phyloP scores from a whole-genome alignment of 2,329 filamentous ascomycete genomes.

The Arachnomyces sp. region DNA sequence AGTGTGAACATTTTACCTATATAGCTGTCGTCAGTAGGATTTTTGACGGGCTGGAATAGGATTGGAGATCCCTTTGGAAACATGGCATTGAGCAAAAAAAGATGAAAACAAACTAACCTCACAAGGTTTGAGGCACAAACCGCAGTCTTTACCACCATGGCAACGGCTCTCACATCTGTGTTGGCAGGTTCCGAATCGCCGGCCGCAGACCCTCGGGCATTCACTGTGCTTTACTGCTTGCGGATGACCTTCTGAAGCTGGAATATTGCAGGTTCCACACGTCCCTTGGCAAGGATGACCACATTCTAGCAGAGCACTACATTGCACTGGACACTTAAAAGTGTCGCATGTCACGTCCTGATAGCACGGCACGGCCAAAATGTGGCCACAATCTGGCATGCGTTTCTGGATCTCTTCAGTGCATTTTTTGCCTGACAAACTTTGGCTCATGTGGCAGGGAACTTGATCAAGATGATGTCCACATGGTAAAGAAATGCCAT shows the following conservation, averaged over 20 bases:
- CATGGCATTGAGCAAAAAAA: too few species aligned
- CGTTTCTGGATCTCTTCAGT: too few species aligned
- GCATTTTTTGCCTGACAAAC: neutral
- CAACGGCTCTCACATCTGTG: slow-evolving; percentile 21
- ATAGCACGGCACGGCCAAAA: neutral
- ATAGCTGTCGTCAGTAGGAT: too few species aligned
- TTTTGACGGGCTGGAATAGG: too few species aligned
- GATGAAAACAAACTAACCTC: slow-evolving; percentile 4
- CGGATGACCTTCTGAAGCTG: too few species aligned
- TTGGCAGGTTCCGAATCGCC: slow-evolving; percentile 21
- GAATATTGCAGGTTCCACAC: slow-evolving; percentile 5
- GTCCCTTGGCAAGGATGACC: slow-evolving; percentile 20
- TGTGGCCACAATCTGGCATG: neutral
- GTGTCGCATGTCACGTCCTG: neutral
- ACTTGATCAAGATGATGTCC: neutral
- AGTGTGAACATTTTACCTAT: slow-evolving; percentile 24
- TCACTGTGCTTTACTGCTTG: slow-evolving; percentile 17
- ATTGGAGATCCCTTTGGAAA: too few species aligned
- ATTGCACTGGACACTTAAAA: neutral
- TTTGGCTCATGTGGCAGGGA: neutral
- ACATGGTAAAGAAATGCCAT: neutral
- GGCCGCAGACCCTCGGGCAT: slow-evolving; percentile 20
- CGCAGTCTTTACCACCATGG: slow-evolving; percentile 21
- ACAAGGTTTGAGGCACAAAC: slow-evolving; percentile 16
- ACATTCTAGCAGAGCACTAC: slow-evolving; percentile 51